Base-by-base conservation (phyloP, 1,284 basidiomycete genomes). In the Volvariella surrecta region DNA sequence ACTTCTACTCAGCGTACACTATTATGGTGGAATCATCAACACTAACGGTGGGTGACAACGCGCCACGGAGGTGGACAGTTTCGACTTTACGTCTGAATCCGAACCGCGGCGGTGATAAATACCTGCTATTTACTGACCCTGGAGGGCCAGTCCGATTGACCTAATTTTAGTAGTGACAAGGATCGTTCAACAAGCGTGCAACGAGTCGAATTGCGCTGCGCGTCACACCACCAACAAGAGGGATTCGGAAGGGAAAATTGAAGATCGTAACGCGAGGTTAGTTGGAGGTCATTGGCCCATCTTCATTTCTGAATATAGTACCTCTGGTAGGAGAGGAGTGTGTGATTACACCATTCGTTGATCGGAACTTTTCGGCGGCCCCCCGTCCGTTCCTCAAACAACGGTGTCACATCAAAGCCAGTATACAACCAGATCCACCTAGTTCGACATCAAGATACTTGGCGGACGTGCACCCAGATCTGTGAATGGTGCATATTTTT, bases 291-390 rank as follows among this genome's bases (percentile, higher is more conserved):
- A 11, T 28, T 28, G 24, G 24, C 11, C 24, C 24, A 11, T 10
- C 24, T 10, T 22, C 20, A 8, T 28, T 16, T 16, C 11, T 45
- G 40, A 20, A 21, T 42, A n/a, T 45, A 16, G 35, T 16, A 16
- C 19, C 20, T 22, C 4, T n/a, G 13, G 38, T 7, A n/a, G 19
- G 24, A 28, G 24, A 28, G 24, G 24, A 11, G 24, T 28, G 24
- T 6, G 24, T n/a, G n/a, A n/a, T n/a, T n/a, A n/a, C n/a, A n/a
- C 24, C 24, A 11, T 45, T 51, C 38, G 49, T 42, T 57, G 58
- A 61, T 64, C 62, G 62, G 63, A 62, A 58, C 54, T 62, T 57
- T 42, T 56, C 61, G 61, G 60, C 52, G 50, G 48, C 50, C 51
- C 51, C 49, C 28, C 31, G 40, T 41, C 28, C 32, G 35, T 19